phyloP scores from a whole-genome alignment of 164 flowering plant species.

The Vitis rupestris region DNA sequence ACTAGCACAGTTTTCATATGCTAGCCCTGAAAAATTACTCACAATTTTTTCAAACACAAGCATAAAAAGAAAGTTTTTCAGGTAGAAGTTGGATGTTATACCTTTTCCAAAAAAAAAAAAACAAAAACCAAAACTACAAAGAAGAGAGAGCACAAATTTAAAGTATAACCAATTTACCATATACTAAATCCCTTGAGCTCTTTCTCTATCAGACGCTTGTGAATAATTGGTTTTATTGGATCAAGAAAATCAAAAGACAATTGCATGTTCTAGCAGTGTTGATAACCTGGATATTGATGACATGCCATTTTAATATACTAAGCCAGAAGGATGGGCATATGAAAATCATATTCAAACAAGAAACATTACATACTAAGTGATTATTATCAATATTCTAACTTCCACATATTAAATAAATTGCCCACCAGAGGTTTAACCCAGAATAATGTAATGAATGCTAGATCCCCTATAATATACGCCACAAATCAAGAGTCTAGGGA shows the following conservation, averaged over 20 bases:
- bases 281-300: conserved; percentile 63
- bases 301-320: background rate
- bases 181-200: conserved; percentile 98
- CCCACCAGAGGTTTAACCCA: background rate
- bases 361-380: background rate
- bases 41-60: background rate
- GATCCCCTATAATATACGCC: background rate
- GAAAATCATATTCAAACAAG: background rate
- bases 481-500: background rate
- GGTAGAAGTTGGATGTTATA: background rate
- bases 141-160: background rate
- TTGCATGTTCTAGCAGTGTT: conserved; percentile 99
- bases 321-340: background rate
- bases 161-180: conserved; percentile 49
- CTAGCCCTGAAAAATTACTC: too few species aligned
- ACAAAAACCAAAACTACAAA: background rate
- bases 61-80: background rate
- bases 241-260: conserved; percentile 92
- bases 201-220: conserved; percentile 97
- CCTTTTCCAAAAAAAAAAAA: background rate
- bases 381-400: background rate
- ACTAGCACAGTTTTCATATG: too few species aligned
- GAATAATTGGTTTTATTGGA: conserved; percentile 98
- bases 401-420: background rate
- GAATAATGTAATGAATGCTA: background rate